phyloP scores from a whole-genome alignment of 2,329 filamentous ascomycete genomes.

The Pseudogymnoascus sp. region DNA sequence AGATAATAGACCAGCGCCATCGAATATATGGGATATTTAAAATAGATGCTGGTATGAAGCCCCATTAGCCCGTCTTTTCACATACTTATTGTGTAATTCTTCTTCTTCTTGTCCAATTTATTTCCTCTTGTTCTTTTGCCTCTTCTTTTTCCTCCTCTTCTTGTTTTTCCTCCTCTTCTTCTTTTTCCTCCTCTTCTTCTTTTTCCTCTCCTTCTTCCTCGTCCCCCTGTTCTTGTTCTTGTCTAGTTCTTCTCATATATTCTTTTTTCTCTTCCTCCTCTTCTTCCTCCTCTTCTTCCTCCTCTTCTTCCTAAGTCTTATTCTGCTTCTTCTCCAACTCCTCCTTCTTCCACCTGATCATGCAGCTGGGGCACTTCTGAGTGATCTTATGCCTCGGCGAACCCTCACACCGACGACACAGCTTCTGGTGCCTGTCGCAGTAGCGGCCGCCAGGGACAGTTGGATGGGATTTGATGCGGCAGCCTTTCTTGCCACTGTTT shows the following conservation, averaged over 20 bases:
- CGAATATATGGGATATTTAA: conserved; percentile 2
- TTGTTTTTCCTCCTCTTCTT: too few relatives aligned
- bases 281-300: background rate
- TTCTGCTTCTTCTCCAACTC: background rate
- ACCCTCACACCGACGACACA: background rate
- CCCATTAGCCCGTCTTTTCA: background rate
- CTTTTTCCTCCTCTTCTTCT: too few relatives aligned
- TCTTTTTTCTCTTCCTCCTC: too few relatives aligned
- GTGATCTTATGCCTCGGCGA: background rate
- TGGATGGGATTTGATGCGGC: background rate
- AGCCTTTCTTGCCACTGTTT: background rate
- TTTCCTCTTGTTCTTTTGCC: too few relatives aligned
- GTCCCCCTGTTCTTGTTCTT: too few relatives aligned
- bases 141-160: too few relatives aligned
- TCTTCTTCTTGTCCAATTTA: background rate
- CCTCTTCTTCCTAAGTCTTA: background rate
- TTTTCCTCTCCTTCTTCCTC: too few relatives aligned
- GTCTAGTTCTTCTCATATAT: too few relatives aligned
- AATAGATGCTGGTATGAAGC: background rate
- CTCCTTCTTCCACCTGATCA: background rate
- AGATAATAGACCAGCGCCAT: background rate
- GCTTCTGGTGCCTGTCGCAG: background rate
- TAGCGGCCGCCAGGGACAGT: background rate
- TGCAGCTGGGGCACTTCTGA: background rate
- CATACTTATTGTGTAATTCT: background rate